Conservation (phyloP, 164 flowering plant species). For the Nelumbo lutea region DNA sequence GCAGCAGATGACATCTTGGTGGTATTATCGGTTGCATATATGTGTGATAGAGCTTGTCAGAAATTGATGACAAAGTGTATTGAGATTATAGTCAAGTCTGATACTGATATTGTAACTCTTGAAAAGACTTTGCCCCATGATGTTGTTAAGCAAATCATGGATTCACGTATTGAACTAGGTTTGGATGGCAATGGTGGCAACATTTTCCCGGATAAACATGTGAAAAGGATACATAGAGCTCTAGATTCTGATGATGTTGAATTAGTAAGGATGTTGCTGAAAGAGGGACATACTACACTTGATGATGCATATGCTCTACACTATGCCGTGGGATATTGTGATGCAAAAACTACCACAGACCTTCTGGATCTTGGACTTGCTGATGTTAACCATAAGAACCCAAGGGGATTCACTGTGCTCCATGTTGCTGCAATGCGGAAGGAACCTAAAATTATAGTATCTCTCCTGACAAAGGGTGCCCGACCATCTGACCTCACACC, state of each 20-base stretch:
- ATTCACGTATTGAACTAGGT: constrained; percentile 40
- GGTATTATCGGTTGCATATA: constrained; percentile 58
- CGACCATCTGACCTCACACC: constrained; percentile 56
- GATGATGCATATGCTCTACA: constrained; percentile 90
- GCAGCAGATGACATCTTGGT: constrained; percentile 59
- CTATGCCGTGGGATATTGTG: constrained; percentile 88
- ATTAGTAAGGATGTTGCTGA: constrained; percentile 69
- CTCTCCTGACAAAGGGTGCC: constrained; percentile 87
- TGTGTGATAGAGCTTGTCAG: constrained; percentile 54
- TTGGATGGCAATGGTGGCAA: constrained; percentile 28
- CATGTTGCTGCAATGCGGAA: constrained; percentile 86
- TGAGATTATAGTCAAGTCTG: constrained; percentile 50
- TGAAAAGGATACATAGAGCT: constrained; percentile 77
- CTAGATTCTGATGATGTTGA: constrained; percentile 95
- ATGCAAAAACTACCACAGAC: constrained; percentile 72
- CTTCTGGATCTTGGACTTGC: constrained; percentile 81
- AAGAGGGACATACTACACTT: constrained; percentile 65
- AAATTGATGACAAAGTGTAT: constrained; percentile 43
- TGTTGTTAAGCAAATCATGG: constrained; percentile 48
- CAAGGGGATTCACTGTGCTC: constrained; percentile 70
- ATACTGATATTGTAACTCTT: constrained; percentile 64
- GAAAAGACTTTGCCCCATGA: constrained; percentile 57
- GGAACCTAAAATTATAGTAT: constrained; percentile 81
- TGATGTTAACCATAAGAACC: constrained; percentile 63
- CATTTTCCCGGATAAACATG: constrained; percentile 63